These are phyloP conservation scores for Carnegiea gigantea DNA, from an alignment of 179 eudicot species.

Conservation along the genomic window DNA sequence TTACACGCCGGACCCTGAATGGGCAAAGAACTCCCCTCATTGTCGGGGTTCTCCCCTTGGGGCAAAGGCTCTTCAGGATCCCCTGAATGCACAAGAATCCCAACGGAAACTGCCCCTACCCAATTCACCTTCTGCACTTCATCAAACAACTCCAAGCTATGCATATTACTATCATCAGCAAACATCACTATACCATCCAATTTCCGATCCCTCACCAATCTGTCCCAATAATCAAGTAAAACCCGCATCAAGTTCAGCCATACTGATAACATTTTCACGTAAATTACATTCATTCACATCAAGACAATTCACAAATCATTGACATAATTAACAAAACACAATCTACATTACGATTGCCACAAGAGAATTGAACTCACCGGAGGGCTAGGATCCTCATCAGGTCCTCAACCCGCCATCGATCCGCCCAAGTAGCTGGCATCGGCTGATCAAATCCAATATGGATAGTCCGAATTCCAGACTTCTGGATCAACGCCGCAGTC, in stretches of 20 bases:
- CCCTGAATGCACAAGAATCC: slow-evolving; percentile 78
- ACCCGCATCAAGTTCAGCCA: slow-evolving; percentile 18
- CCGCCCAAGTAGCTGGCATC: slow-evolving; percentile 75
- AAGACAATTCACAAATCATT: not conserved
- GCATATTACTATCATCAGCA: slow-evolving; percentile 99
- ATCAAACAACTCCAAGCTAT: slow-evolving; percentile 86
- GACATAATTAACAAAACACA: not conserved
- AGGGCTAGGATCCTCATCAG: slow-evolving; percentile 69
- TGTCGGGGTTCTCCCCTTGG: slow-evolving; percentile 32
- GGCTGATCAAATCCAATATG: slow-evolving; percentile 62
- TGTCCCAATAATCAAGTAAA: slow-evolving; percentile 33
- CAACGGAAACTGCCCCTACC: slow-evolving; percentile 83
- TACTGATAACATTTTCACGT: not conserved
- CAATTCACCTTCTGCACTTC: slow-evolving; percentile 83
- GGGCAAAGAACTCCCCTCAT: slow-evolving; percentile 48
- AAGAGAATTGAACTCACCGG: slow-evolving; percentile 41
- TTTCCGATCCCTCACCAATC: slow-evolving; percentile 72
- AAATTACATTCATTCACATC: not conserved
- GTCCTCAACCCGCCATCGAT: slow-evolving; percentile 63
- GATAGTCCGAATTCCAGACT: slow-evolving; percentile 49
- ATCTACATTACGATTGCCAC: not conserved
- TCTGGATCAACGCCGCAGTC: slow-evolving; percentile 62
- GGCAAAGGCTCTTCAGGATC: slow-evolving; percentile 43
- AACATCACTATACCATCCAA: slow-evolving; percentile 87
- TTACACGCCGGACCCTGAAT: slow-evolving; percentile 97